These are phyloP conservation scores for Phaseolus lunatus DNA, from an alignment of 306 rosid species.

Conservation along the genomic window DNA sequence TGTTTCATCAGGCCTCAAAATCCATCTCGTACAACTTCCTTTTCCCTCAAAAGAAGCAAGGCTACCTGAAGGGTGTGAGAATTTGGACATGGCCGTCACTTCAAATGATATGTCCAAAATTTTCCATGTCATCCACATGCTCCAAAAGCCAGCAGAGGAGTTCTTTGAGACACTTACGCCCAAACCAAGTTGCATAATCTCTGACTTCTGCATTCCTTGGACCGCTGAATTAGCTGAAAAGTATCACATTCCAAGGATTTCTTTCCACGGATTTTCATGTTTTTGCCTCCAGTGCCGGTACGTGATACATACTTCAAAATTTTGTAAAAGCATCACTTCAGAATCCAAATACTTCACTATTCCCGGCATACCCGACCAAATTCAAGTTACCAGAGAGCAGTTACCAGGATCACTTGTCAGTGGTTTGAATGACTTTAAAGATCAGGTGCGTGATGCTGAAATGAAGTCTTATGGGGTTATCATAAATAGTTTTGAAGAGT, in stretches of 20 bases:
- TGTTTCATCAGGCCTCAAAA: slow-evolving; percentile 44
- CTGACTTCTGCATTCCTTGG: background rate
- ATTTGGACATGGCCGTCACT: background rate
- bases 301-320: slow-evolving; percentile 17
- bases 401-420: background rate
- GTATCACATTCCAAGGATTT: slow-evolving; percentile 52
- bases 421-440: background rate
- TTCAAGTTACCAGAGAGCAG: slow-evolving; percentile 46
- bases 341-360: slow-evolving; percentile 41
- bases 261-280: slow-evolving; percentile 51
- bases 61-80: slow-evolving; percentile 45
- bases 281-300: slow-evolving; percentile 44
- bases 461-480: slow-evolving; percentile 51
- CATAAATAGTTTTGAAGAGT: slow-evolving; percentile 58
- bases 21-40: slow-evolving; percentile 14
- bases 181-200: slow-evolving; percentile 43
- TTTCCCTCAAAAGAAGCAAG: slow-evolving; percentile 55
- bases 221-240: slow-evolving; percentile 32
- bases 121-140: background rate
- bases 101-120: background rate
- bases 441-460: slow-evolving; percentile 33
- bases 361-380: slow-evolving; percentile 49
- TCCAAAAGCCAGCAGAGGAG: background rate
- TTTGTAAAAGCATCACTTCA: slow-evolving; percentile 45
- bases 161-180: slow-evolving; percentile 48